Base-by-base conservation (phyloP, 371 early-diverging fungal genomes). In the Mortierella sp. region DNA sequence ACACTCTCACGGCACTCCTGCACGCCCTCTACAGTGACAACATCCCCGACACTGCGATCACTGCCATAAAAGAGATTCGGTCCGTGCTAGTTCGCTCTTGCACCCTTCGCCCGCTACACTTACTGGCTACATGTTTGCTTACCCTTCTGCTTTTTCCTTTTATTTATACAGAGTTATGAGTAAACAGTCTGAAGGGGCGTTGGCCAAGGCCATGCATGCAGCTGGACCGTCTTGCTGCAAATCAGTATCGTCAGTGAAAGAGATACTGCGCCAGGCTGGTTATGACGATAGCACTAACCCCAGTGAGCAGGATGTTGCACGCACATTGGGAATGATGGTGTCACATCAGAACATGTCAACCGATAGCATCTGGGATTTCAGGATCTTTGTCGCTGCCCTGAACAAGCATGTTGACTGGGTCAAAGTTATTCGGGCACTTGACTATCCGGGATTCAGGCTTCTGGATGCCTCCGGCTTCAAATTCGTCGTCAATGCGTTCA, bases 261-360 rank as follows among this genome's bases (percentile, higher is more conserved):
- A 84, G 32, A 28, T 87, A 11, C 62, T 89, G 27, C 68, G 79
- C 30, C 84, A 87, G 41, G 70, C 78, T 19, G 80, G 81, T 42
- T 72, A 83, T 28, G 71, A 62, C 37, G 56, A 67, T 15, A 39
- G 72, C 19, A 80, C 67, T 26, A 59, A 81, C 3, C 64, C 86
- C 6, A 73, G 46, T 50, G 93, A 92, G 43, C 83, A 83, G 41
- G 88, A 90, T 48, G 83, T 94, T n/a, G 91, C 93, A 12, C 83
- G 86, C n/a, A 80, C 85, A 1, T 57, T 94, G 37, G 89, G 86
- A 21, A 88, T 90, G 85, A 93, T 94, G 90, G 86, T 88, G 23
- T 80, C 85, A 43, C 84, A 90, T 1, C 86, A 83, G 23, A 58
- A 72, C 84, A 19, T 86, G 9, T 1, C 50, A 85, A 47, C 86